Evolutionary conservation across 768 basidiomycete genomes (phyloP).

Genomic region (Boletus pseudo-olivaceus): DNA sequence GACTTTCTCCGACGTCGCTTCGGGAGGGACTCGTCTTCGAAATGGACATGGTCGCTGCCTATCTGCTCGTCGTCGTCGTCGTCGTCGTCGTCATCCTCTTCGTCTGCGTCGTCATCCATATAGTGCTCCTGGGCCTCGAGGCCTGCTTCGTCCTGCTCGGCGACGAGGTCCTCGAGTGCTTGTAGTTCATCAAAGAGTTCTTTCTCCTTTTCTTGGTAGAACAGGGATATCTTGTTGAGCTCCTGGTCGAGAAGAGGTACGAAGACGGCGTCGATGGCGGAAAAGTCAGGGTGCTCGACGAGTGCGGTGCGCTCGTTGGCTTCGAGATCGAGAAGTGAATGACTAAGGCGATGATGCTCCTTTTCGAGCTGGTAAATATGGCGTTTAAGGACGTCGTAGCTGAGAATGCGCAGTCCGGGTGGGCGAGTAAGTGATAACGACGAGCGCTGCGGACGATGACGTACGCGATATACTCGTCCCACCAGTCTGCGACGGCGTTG

Average conservation of each 20-base stretch:
- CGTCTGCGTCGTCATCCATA: slow-evolving; percentile 43
- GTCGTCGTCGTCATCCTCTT: slow-evolving; percentile 60
- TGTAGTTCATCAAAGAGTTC: slow-evolving; percentile 63
- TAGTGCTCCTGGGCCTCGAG: slow-evolving; percentile 49
- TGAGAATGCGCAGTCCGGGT: slow-evolving; percentile 22
- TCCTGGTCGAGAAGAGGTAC: slow-evolving; percentile 76
- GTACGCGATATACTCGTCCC: slow-evolving; percentile 87
- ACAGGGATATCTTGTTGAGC: slow-evolving; percentile 70
- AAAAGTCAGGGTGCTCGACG: slow-evolving; percentile 36
- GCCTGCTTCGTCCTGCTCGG: slow-evolving; percentile 58
- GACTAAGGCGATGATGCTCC: slow-evolving; percentile 51
- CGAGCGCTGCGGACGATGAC: slow-evolving; percentile 28
- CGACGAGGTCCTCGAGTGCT: slow-evolving; percentile 55
- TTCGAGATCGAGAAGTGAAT: slow-evolving; percentile 54
- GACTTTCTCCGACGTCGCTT: slow-evolving; percentile 37
- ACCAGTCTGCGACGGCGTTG: slow-evolving; percentile 90
- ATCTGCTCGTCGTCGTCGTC: slow-evolving; percentile 43
- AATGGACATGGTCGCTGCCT: slow-evolving; percentile 19
- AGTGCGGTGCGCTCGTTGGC: slow-evolving; percentile 59
- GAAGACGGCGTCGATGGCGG: slow-evolving; percentile 59
- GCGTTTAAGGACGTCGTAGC: slow-evolving; percentile 85
- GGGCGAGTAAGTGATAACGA: neutral
- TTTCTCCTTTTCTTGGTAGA: slow-evolving; percentile 75
- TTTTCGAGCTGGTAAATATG: slow-evolving; percentile 85
- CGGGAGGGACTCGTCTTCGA: slow-evolving; percentile 27